Evolutionary conservation across 768 basidiomycete genomes (phyloP), one percentile per base, ranked within the genome.

Genomic region (Boletus tomentosulus): DNA sequence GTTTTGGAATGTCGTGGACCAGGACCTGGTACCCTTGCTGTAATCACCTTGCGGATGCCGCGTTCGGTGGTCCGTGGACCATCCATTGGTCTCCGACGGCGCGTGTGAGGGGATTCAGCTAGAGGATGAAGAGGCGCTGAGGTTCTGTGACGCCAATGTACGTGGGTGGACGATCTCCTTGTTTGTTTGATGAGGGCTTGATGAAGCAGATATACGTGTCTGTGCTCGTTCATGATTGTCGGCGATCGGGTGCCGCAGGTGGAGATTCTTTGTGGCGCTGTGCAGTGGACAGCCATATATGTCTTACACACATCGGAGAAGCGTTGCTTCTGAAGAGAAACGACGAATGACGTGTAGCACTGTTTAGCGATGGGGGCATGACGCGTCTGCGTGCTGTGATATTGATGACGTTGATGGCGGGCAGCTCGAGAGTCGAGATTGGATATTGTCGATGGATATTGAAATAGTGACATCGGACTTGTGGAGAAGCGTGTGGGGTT

Each of bases 11-110:
- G 11, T 37, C 8, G 37, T n/a, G 37, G 48, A 25, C 37, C 37
- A n/a, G 38, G n/a, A 28, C n/a, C 25, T 41, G 39, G 41, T 25
- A 41, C 27, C 34, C 33, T 31, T 22, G 38, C 25, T 66, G 57
- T 68, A 66, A 68, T 68, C 64, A 68, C 64, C 66, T 68, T 57
- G 62, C 59, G 66, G 64, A 57, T 5, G 15, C 60, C 62, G 62
- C 66, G 50, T 67, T 62, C 60, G 8, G 7, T n/a, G 8, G 22
- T 25, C 41, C 41, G 5, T 42, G 41, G 41, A 42, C 41, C 41
- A 5, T 42, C 41, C 41, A 6, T 10, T 1, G 38, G 38, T 39
- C n/a, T 38, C 19, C 38, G 37, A 19, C 8, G 16, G 38, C 1
- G 4, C 1, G 38, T 11, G 38, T 39, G 41, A 24, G 41, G 7